Base-by-base conservation (phyloP, 306 rosid genomes). In the Astragalus membranaceus region DNA sequence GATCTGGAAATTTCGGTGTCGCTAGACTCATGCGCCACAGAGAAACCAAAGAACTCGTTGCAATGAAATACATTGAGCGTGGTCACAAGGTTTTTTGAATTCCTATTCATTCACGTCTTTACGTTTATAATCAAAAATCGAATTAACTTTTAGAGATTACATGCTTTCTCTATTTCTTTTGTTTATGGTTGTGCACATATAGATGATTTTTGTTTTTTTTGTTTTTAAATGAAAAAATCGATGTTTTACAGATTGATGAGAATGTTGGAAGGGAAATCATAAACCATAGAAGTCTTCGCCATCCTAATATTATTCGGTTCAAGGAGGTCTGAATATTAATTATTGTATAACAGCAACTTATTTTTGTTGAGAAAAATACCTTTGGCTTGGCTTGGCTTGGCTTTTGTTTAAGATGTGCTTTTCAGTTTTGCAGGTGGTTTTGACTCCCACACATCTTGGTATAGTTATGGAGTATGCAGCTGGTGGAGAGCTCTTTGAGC, bases 391-490 rank as follows among this genome's bases (percentile, higher is more conserved):
- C 26, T 44, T 42, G 33, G 13, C 10, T 56, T 50, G 13, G 23
- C 6, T 26, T 70, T 12, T 49, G 60, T 82, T 64, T 78, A 29
- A 74, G 60, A 17, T 29, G 69, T 16, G 7, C n/a, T 71, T 71
- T 81, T 69, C 70, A 76, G 64, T 67, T 60, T 77, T 75, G 79
- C 83, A 90, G 96, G 83, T 88, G 73, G 92, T 90, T 46, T 79
- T 90, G 87, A 90, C 96, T 64, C 92, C 95, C 1, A 88, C 96
- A 0, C 96, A 90, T 86, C 83, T 90, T 36, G 94, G 88, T 56
- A 90, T 90, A 41, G 96, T 88, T 33, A 88, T 90, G 96, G 96
- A 90, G 85, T 88, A 90, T 74, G 96, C 96, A 5, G 95, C 96
- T 5, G 94, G 96, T 61, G 96, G 96, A 67, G 94, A 90, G 79